Evolutionary conservation across 163 green algal species (phyloP).

Genomic region (Scenedesmus sp.): DNA sequence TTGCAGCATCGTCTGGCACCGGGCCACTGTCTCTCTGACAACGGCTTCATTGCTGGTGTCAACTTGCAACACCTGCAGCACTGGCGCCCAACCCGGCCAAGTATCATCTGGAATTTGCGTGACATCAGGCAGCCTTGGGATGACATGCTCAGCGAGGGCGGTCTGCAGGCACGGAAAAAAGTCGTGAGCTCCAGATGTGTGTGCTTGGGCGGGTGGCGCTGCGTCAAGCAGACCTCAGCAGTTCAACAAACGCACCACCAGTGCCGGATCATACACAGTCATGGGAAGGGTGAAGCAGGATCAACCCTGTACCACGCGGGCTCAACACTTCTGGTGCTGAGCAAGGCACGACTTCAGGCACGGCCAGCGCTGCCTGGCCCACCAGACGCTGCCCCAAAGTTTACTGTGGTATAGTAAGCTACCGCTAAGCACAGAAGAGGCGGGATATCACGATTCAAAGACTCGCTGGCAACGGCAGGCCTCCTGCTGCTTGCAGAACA

Average conservation of each 20-base stretch:
- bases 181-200: not conserved
- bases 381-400: not conserved
- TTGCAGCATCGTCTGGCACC: constrained; percentile 35
- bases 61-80: constrained; percentile 39
- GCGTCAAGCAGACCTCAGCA: constrained; percentile 2
- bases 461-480: not conserved
- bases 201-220: not conserved
- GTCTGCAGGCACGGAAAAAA: constrained; percentile 36
- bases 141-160: constrained; percentile 45
- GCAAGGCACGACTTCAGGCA: not conserved
- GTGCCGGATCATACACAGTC: constrained; percentile 44
- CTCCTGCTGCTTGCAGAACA: not conserved
- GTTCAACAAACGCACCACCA: constrained; percentile 42
- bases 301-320: not conserved
- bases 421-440: not conserved
- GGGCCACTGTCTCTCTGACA: constrained; percentile 28
- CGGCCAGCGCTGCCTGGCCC: not conserved
- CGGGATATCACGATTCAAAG: not conserved
- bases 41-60: constrained; percentile 18
- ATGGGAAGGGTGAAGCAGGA: constrained; percentile 5
- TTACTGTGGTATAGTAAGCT: not conserved
- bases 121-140: constrained; percentile 48
- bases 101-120: constrained; percentile 44
- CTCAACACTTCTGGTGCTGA: not conserved
- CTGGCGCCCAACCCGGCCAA: constrained; percentile 49